Conservation (phyloP, 1,139 yeast species). For the Hemisphaericaspora xylofermentans region DNA sequence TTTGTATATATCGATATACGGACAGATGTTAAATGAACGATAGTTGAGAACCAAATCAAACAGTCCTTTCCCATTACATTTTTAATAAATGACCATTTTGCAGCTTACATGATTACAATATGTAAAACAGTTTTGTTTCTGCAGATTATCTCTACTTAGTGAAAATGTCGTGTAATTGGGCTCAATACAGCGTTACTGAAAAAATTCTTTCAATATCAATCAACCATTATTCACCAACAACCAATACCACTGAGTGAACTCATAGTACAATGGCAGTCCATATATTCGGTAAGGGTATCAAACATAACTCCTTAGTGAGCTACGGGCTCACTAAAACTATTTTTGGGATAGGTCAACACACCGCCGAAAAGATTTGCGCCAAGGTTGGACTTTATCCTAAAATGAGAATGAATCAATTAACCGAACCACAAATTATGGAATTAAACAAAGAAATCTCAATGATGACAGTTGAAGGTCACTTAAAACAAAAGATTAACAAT, state of each 20-base stretch:
- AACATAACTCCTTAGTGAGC: slow-evolving; percentile 46
- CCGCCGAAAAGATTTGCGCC: slow-evolving; percentile 81
- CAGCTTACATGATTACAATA: too few species aligned
- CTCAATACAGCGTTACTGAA: too few species aligned
- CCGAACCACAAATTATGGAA: slow-evolving; percentile 84
- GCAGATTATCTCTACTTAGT: too few species aligned
- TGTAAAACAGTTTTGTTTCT: too few species aligned
- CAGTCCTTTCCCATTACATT: too few species aligned
- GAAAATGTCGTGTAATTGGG: too few species aligned
- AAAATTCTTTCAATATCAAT: too few species aligned
- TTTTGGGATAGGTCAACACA: slow-evolving; percentile 77
- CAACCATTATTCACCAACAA: too few species aligned
- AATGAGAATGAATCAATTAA: slow-evolving; percentile 91
- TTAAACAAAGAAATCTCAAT: slow-evolving; percentile 84
- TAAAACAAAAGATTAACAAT: slow-evolving; percentile 72
- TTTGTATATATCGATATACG: neutral
- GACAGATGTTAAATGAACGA: too few species aligned
- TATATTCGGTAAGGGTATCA: slow-evolving; percentile 71
- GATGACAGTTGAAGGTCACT: slow-evolving; percentile 81
- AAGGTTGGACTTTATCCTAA: slow-evolving; percentile 87
- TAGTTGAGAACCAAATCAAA: too few species aligned
- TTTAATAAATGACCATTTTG: too few species aligned
- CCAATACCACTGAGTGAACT: too few species aligned
- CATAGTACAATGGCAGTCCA: slow-evolving; percentile 75
- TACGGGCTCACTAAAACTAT: slow-evolving; percentile 79